Evolutionary conservation across 345 rosid species (phyloP).

Genomic region (Microcos paniculata): DNA sequence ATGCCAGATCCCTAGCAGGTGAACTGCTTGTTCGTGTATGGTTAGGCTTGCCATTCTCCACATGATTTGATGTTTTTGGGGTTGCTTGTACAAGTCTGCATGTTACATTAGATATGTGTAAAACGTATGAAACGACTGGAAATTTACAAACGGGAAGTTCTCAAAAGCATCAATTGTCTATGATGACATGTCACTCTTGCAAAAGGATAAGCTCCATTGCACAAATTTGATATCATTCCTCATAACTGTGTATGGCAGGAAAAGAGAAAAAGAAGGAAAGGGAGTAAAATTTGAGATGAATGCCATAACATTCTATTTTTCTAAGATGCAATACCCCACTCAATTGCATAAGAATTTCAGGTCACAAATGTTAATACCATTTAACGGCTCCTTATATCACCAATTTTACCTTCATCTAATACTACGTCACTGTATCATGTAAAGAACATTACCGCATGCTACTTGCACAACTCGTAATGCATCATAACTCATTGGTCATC

Average conservation of each 20-base stretch:
- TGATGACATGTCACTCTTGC: neutral
- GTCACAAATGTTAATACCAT: neutral
- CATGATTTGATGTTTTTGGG: constrained; percentile 49
- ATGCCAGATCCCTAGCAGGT: constrained; percentile 56
- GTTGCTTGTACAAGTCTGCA: constrained; percentile 73
- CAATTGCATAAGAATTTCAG: neutral
- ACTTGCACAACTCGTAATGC: neutral
- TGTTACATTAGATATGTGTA: constrained; percentile 11
- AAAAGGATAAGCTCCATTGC: constrained; percentile 15
- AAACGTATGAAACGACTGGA: constrained; percentile 14
- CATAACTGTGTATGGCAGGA: neutral
- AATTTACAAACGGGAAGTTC: constrained; percentile 12
- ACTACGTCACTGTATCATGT: neutral
- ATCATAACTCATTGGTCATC: neutral
- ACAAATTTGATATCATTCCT: neutral
- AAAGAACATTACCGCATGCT: neutral
- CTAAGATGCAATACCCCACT: neutral
- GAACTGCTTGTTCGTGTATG: constrained; percentile 38
- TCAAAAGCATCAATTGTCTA: constrained; percentile 1
- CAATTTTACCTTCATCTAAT: neutral
- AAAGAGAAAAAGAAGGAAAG: neutral
- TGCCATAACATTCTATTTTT: neutral
- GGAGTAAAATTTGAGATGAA: neutral
- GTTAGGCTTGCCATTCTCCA: constrained; percentile 44
- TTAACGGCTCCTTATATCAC: neutral